A percentile compares a stretch with the other conserved stretches of the same genome.
These are phyloP conservation scores for Penicillium sp. DNA, from an alignment of 2,329 filamentous ascomycete species.

Conservation along the genomic window DNA sequence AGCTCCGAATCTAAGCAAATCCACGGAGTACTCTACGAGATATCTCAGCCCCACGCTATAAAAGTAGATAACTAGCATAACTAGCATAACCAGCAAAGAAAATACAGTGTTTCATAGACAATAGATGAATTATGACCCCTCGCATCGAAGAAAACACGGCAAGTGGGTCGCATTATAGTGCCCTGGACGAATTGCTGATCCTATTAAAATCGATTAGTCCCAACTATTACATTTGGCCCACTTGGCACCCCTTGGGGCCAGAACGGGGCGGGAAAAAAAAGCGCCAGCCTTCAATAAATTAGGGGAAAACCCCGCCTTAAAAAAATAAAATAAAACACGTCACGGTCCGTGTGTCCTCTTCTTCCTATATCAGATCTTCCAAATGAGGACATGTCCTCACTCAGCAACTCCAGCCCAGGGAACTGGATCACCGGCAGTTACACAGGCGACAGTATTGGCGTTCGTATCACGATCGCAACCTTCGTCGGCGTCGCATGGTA, in stretches of 20 bases:
- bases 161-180: background rate
- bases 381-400: slow-evolving; percentile 18
- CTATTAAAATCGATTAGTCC: background rate
- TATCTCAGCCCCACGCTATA: background rate
- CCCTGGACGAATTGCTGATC: background rate
- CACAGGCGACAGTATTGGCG: slow-evolving; percentile 19
- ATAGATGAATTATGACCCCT: background rate
- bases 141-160: background rate
- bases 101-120: background rate
- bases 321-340: background rate
- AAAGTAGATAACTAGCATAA: too few relatives aligned
- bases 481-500: slow-evolving; percentile 26
- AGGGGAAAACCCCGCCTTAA: slow-evolving; percentile 3
- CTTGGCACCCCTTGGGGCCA: slow-evolving; percentile 8
- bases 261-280: background rate
- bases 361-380: slow-evolving; percentile 2
- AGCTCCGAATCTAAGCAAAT: background rate
- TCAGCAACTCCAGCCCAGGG: slow-evolving; percentile 21
- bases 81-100: too few relatives aligned
- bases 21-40: too few relatives aligned
- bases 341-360: slow-evolving; percentile 3
- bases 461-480: slow-evolving; percentile 24
- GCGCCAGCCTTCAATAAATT: background rate
- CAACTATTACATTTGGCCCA: slow-evolving; percentile 1
- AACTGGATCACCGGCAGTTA: slow-evolving; percentile 25